Base-by-base conservation (phyloP, 2,329 filamentous ascomycete genomes). In the Westerdykella sp. region DNA sequence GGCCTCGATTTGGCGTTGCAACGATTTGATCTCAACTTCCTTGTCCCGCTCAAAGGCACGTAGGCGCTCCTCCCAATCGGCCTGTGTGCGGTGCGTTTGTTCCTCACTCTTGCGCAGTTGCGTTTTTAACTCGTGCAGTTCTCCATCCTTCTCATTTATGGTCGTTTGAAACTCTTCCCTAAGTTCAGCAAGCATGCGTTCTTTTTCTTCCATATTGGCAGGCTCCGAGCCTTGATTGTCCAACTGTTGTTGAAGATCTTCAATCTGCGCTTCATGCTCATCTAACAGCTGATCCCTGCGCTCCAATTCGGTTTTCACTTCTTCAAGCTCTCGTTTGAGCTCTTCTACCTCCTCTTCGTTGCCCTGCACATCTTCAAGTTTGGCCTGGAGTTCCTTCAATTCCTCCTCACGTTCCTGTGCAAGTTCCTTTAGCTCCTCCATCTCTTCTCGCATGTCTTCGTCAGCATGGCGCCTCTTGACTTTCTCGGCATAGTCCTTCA, bases 401-500 rank as follows among this genome's bases (percentile, higher is more conserved):
- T 69, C 65, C 2, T 47, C 57, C 4, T 55, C 64, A 25, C 68
- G 69, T 43, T 73, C 67, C 13, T 74, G 70, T 6, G 70, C 69
- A 42, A 72, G 48, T 39, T 61, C 63, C 41, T 68, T 66, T 41
- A 76, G 55, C 42, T 70, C 66, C 12, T 74, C 70, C 59, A 83
- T 71, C 56, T 84, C 80, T 47, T 78, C 74, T 40, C 80, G 81
- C 53, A 87, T 77, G 45, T 75, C 79, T 51, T 88, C 81, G 56
- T 89, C 83, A 10, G 78, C 79, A 50, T 88, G 82, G 57, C 84
- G 85, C 56, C 80, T 80, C 67, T 87, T 88, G 42, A 87, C 77
- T 57, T 85, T 86, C 47, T 94, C 85, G 49, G 90, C 85, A 47
- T 95, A 79, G 49, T 94, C 87, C 43, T 83, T 71, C 51, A 96